phyloP scores from a whole-genome alignment of 257 asterid genomes.

The Catharanthus roseus region DNA sequence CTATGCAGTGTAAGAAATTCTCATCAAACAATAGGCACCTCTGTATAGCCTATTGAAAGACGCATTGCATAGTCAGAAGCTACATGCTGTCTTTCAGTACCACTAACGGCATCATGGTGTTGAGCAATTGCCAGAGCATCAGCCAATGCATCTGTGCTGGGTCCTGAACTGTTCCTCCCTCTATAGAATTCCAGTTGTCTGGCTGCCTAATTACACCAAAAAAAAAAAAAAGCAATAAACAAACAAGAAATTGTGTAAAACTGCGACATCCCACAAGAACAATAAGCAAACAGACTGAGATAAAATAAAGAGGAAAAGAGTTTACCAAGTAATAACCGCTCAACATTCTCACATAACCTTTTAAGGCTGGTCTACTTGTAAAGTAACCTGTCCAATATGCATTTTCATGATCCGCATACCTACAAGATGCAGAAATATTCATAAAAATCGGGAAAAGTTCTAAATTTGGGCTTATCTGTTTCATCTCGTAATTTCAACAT shows the following conservation, averaged over 20 bases:
- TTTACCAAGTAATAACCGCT: slow-evolving; percentile 66
- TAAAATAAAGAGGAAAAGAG: slow-evolving; percentile 18
- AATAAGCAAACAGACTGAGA: not conserved
- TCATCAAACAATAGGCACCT: slow-evolving; percentile 32
- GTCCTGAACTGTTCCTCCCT: slow-evolving; percentile 51
- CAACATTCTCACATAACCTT: slow-evolving; percentile 65
- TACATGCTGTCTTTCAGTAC: slow-evolving; percentile 73
- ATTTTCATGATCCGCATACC: slow-evolving; percentile 71
- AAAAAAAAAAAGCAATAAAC: not conserved
- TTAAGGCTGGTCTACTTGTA: slow-evolving; percentile 72
- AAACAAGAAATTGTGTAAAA: not conserved
- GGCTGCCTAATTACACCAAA: slow-evolving; percentile 46
- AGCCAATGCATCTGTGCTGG: slow-evolving; percentile 56
- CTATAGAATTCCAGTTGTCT: slow-evolving; percentile 62
- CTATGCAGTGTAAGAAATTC: not conserved
- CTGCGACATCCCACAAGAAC: not conserved
- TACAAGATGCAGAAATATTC: slow-evolving; percentile 20
- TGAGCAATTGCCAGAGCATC: slow-evolving; percentile 81
- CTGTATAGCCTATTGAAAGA: slow-evolving; percentile 56
- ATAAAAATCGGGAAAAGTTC: slow-evolving; percentile 11
- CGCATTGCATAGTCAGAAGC: slow-evolving; percentile 79
- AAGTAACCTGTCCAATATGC: slow-evolving; percentile 90
- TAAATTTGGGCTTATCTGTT: not conserved
- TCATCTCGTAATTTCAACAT: not conserved
- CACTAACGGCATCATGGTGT: slow-evolving; percentile 82